Evolutionary conservation across 1,284 basidiomycete genomes (phyloP), one percentile per base, ranked within the genome.

Genomic region (Retiboletus flavoniger): DNA sequence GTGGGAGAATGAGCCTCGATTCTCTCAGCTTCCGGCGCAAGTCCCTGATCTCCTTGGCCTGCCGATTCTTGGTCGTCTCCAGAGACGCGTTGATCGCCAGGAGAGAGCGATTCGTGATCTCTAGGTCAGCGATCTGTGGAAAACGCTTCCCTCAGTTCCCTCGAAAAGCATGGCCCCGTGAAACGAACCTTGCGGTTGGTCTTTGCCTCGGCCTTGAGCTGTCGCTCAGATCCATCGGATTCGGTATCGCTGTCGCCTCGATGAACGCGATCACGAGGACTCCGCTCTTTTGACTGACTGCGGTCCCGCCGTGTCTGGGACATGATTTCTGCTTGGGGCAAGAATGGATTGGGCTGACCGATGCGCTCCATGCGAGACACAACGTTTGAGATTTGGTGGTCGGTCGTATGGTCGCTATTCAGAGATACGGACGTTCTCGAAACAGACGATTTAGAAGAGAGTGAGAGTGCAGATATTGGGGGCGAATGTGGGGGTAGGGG

Each of bases 91-190:
- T 92, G 69, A 92, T 91, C 3, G 83, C 81, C 43, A 92, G 75
- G 21, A 92, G 76, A 6, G 90, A 92, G 38, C 81, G 79, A 67
- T 90, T 92, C 10, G 88, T 87, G 61, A 92, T 92, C 71, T 92
- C 88, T 17, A 92, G 74, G 71, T 92, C 89, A 14, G 85, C 89
- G 56, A 92, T 92, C 90, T 92, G 60, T 19, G 34, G 11, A 19
- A 46, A 39, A 55, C 1, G 14, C 7, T 49, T 54, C 34, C 35
- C 32, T 58, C 36, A 53, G 32, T 44, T 29, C 19, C 51, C 16
- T 54, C 32, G 2, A 44, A 50, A 54, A 47, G 17, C n/a, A 29
- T 4, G 31, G 49, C 7, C 14, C 19, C 24, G 54, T 50, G 41
- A n/a, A 31, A 46, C 53, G 62, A 67, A 89, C 88, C 83, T 91